A percentile compares a stretch with the other conserved stretches of the same genome.
These are phyloP conservation scores for Colletotrichum sp. DNA, from an alignment of 2,329 filamentous ascomycete genomes.

Conservation along the genomic window DNA sequence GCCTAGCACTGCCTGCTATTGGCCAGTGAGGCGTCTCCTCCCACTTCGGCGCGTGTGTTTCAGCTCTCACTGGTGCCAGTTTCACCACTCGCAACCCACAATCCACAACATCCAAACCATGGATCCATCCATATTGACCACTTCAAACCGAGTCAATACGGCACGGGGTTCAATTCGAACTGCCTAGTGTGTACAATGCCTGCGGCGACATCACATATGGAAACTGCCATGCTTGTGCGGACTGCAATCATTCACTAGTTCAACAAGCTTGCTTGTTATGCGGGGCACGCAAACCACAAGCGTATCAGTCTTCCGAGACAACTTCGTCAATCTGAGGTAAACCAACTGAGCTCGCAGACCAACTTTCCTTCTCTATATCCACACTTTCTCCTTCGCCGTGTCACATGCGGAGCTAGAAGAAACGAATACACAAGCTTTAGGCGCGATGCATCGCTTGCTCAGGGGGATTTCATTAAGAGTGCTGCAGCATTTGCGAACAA, in stretches of 20 bases:
- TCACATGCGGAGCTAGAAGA: not conserved
- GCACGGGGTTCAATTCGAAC: not conserved
- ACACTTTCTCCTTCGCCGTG: not conserved
- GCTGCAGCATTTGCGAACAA: not conserved
- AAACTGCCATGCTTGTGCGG: not conserved
- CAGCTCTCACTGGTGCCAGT: slow-evolving; percentile 28
- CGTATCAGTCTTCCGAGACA: not conserved
- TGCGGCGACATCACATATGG: not conserved
- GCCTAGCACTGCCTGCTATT: slow-evolving; percentile 33
- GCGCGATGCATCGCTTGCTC: too few species aligned
- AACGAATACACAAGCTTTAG: not conserved
- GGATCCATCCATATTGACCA: not conserved
- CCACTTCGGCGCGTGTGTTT: slow-evolving; percentile 32
- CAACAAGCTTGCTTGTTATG: not conserved
- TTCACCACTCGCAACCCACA: slow-evolving; percentile 27
- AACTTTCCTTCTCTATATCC: not conserved
- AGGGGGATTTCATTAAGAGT: not conserved
- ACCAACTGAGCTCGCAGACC: not conserved
- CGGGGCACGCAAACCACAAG: not conserved
- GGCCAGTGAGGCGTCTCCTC: slow-evolving; percentile 23
- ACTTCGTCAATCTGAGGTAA: not conserved
- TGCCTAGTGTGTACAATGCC: not conserved
- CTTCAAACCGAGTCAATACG: not conserved
- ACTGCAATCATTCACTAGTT: not conserved
- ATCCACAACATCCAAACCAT: not conserved